These are phyloP conservation scores for Phaeophleospora eucalypticola DNA, from an alignment of 2,329 filamentous ascomycete species.

Conservation along the genomic window DNA sequence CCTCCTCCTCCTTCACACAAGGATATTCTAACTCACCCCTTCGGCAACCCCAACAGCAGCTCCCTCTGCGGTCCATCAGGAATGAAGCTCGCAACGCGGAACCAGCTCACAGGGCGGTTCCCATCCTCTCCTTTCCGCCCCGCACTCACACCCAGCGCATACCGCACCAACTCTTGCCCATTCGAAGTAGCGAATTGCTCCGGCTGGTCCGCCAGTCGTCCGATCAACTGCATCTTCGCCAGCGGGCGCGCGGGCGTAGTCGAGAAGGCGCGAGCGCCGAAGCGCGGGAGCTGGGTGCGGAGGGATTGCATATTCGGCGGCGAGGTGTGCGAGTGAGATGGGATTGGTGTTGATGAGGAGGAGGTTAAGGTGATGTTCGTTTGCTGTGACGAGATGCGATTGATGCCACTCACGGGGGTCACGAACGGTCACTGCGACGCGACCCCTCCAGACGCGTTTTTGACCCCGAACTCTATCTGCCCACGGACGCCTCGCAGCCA, in stretches of 20 bases:
- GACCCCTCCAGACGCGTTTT: background rate
- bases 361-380: too few species aligned
- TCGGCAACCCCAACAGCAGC: constrained; percentile 67
- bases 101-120: constrained; percentile 79
- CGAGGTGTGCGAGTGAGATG: background rate
- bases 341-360: constrained; percentile 1
- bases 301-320: constrained; percentile 42
- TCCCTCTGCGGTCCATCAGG: constrained; percentile 66
- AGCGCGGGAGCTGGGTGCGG: constrained; percentile 47
- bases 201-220: constrained; percentile 74
- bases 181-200: constrained; percentile 67
- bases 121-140: constrained; percentile 61
- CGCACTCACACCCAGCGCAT: constrained; percentile 66
- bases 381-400: too few species aligned
- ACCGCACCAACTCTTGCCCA: constrained; percentile 71
- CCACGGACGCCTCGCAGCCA: too few species aligned
- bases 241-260: constrained; percentile 59
- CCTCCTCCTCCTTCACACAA: background rate
- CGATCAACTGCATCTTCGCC: constrained; percentile 81
- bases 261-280: constrained; percentile 67
- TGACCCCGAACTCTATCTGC: too few species aligned
- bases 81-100: constrained; percentile 69
- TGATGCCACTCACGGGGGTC: too few species aligned
- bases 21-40: constrained; percentile 62
- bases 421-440: too few species aligned